Evolutionary conservation across 2,329 filamentous ascomycete genomes (phyloP), one percentile per base, ranked within the genome.

Genomic region (Chaetomium sp.): DNA sequence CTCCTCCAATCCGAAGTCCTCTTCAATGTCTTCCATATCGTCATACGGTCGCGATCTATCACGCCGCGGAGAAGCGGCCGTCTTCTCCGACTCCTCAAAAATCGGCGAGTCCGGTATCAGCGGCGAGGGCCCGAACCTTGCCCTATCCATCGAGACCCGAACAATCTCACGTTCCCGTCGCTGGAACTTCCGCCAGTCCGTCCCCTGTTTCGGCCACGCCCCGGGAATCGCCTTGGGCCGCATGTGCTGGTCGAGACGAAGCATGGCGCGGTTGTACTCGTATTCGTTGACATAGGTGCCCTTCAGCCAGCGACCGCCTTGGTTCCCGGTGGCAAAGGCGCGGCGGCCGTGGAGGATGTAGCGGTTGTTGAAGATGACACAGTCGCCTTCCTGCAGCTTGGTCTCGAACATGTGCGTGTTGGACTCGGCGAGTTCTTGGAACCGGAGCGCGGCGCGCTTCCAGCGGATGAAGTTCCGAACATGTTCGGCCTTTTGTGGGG

Each of bases 361-460:
- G 57, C 84, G 74, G 67, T 97, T 97, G 68, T 95, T 87, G 67
- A 99, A 97, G n/a, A 99, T 79, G 10, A 91, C 91, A 67, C 90
- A 95, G 66, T 96, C 88, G 3, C 92, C 94, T 4, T 88, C 84
- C 53, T 83, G 75, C 70, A 96, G 75, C 70, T 86, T 86, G 56
- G 86, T 77, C 74, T 92, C 79, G 66, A 86, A 87, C 52, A 90
- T 71, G 57, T 81, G 81, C 4, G 74, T 67, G 0, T 77, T 71
- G 0, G 75, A 67, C 61, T 89, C 84, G 32, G 94, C 71, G 0
- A 80, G 61, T 0, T 68, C 56, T 49, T 84, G 78, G 64, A 95
- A 90, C 2, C 69, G 66, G 37, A 71, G 67, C 1, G 80, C 76
- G 0, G 79, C 78, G n/a, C 40, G 54, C 41, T 59, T 57, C 68